Percentiles rank a stretch among this genome's conserved stretches.
These are phyloP conservation scores for Amauroascus verrucosus DNA, from an alignment of 2,329 filamentous ascomycete species.

Conservation along the genomic window DNA sequence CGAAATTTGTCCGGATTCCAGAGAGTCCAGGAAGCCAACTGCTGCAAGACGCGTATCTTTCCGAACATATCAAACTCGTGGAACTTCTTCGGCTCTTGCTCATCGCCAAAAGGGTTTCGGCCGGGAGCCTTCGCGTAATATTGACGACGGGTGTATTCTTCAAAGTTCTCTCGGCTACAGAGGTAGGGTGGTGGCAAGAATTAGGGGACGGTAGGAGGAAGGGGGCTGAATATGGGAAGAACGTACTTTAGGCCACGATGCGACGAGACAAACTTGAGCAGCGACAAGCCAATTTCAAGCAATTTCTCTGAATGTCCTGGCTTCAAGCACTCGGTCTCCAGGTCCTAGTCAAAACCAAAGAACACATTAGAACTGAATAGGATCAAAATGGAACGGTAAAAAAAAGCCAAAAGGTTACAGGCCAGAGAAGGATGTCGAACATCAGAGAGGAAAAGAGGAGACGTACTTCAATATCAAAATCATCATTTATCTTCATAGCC, in stretches of 20 bases:
- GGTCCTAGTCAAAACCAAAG: constrained; percentile 51
- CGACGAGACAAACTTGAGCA: constrained; percentile 88
- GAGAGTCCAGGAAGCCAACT: constrained; percentile 82
- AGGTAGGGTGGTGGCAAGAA: background rate
- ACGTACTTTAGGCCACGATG: constrained; percentile 84
- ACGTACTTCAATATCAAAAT: constrained; percentile 78
- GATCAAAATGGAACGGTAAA: no score
- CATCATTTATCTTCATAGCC: constrained; percentile 78
- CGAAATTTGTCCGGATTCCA: constrained; percentile 77
- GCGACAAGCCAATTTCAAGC: constrained; percentile 68
- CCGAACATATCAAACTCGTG: constrained; percentile 69
- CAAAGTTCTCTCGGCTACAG: constrained; percentile 69
- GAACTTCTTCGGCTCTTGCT: constrained; percentile 63
- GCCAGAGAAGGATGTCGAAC: background rate
- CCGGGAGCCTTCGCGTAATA: constrained; percentile 68
- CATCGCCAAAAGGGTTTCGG: constrained; percentile 73
- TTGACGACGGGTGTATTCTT: constrained; percentile 85
- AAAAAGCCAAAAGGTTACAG: no score
- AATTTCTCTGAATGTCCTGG: constrained; percentile 61
- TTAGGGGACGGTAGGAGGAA: background rate
- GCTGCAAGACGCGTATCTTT: constrained; percentile 71
- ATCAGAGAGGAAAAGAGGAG: background rate
- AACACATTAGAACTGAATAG: background rate
- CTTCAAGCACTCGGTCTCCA: constrained; percentile 81
- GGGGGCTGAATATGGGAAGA: background rate